Base-by-base conservation (phyloP, 768 basidiomycete genomes). In the Termitomyces sp. region DNA sequence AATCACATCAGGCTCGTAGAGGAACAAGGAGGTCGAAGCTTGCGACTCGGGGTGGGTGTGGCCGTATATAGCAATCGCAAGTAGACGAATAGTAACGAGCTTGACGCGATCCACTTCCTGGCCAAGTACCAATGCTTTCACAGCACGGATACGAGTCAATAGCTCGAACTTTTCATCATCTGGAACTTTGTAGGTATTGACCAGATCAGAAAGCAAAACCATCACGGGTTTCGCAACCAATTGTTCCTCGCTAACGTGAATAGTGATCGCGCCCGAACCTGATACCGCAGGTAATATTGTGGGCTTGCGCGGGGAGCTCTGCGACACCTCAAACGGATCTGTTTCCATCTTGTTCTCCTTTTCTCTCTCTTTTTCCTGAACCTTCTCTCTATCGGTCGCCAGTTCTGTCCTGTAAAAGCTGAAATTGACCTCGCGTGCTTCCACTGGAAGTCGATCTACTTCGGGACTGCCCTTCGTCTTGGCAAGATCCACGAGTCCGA, bases 1-100 rank as follows among this genome's bases (percentile, higher is more conserved):
- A 62, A 97, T 86, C 52, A 98, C 78, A 64, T 97, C 95, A 7
- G 96, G 96, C 68, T 98, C 95, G 65, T 94, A 95, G 11, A 98
- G 79, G 75, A 98, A 96, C 42, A 98, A 78, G 8, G 87, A 82
- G 4, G 89, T 83, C 40, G 85, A 80, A 1, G 91, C 89, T 67
- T 88, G 84, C 39, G 79, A 77, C 71, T 98, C 95, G 43, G 77
- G 68, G 66, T 92, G 86, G 52, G 91, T 92, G 69, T 93, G 92
- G 30, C 90, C 90, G 65, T 92, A 98, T 45, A 95, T 90, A 23
- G 94, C 90, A 56, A 96, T 88, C 10, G 96, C 86, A 42, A 97
- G 76, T 23, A 98, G 80, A 56, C 95, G 84, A 43, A 91, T 79
- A 58, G 84, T 75, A 43, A 95, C 80, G 41, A 98, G 81, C 67